Evolutionary conservation across 768 basidiomycete species (phyloP).

Genomic region (Pleurotus eryngii): DNA sequence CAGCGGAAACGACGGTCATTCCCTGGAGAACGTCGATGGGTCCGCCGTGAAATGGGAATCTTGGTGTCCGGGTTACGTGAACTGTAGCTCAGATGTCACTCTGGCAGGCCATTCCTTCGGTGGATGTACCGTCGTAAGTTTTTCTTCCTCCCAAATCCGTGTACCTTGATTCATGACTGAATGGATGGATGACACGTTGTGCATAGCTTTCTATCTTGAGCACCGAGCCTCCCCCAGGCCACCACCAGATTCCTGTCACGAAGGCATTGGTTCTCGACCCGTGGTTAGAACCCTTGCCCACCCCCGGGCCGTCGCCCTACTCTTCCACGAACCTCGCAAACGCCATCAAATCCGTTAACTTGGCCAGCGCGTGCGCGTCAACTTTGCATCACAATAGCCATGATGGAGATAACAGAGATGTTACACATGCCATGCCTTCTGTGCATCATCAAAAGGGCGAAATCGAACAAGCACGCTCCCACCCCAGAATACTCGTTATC

Average conservation of each 20-base stretch:
- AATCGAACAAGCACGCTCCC: slow-evolving; percentile 1
- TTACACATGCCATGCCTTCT: too few species aligned
- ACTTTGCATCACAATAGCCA: slow-evolving; percentile 1
- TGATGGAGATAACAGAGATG: not conserved
- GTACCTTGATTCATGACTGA: slow-evolving; percentile 1
- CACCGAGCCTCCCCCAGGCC: slow-evolving; percentile 36
- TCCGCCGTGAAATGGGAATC: slow-evolving; percentile 29
- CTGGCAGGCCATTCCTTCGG: slow-evolving; percentile 47
- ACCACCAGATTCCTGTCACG: slow-evolving; percentile 46
- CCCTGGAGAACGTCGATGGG: slow-evolving; percentile 37
- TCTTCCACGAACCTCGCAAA: slow-evolving; percentile 9
- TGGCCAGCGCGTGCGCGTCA: not conserved
- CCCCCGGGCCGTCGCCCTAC: slow-evolving; percentile 47
- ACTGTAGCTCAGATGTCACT: slow-evolving; percentile 30
- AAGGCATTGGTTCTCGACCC: slow-evolving; percentile 73
- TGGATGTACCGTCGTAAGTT: slow-evolving; percentile 42
- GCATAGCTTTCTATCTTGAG: slow-evolving; percentile 57
- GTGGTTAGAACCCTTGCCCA: slow-evolving; percentile 76
- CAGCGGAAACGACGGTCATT: slow-evolving; percentile 22
- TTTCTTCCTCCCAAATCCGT: not conserved
- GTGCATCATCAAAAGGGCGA: too few species aligned
- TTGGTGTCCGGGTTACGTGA: slow-evolving; percentile 36
- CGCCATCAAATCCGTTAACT: not conserved
- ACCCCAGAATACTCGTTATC: slow-evolving; percentile 56
- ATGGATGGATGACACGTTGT: too few species aligned